phyloP scores from a whole-genome alignment of 768 basidiomycete genomes.

The Pleurotus citrinopileatus region DNA sequence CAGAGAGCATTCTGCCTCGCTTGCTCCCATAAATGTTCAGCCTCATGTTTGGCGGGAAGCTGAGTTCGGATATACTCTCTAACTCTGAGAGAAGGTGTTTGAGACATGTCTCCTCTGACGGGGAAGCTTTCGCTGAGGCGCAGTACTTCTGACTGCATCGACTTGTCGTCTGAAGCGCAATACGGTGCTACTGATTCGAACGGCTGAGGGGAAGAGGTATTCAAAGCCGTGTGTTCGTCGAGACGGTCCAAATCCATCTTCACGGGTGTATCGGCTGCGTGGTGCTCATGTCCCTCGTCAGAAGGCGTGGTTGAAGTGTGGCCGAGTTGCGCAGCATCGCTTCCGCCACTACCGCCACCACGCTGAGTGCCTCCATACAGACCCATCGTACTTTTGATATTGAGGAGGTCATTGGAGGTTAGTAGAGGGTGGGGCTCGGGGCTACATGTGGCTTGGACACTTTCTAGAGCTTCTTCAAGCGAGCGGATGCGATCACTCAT shows the following conservation, averaged over 20 bases:
- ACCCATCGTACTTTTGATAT: constrained; percentile 56
- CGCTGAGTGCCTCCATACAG: constrained; percentile 38
- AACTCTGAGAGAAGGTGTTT: constrained; percentile 50
- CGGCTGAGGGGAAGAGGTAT: constrained; percentile 8
- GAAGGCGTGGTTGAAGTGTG: constrained; percentile 3
- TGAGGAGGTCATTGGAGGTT: constrained; percentile 38
- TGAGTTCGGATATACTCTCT: constrained; percentile 54
- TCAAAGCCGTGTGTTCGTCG: constrained; percentile 10
- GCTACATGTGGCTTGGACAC: constrained; percentile 24
- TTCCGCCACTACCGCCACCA: constrained; percentile 5
- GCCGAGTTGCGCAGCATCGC: not conserved
- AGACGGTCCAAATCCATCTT: constrained; percentile 6
- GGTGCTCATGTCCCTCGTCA: constrained; percentile 1
- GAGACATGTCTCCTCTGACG: constrained; percentile 39
- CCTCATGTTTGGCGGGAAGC: constrained; percentile 54
- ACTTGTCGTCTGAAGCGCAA: constrained; percentile 23
- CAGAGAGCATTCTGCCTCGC: constrained; percentile 62
- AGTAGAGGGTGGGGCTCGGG: constrained; percentile 48
- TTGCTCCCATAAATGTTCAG: constrained; percentile 61
- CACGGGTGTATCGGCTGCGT: not conserved
- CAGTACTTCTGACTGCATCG: constrained; percentile 38
- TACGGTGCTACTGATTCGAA: constrained; percentile 1
- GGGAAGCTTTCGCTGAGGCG: constrained; percentile 61
- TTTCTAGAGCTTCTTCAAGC: constrained; percentile 54
- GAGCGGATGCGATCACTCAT: constrained; percentile 66